A percentile compares a stretch with the other conserved stretches of the same genome.
phyloP scores from a whole-genome alignment of 73 alveolate genomes.

The Blepharisma japonicum region DNA sequence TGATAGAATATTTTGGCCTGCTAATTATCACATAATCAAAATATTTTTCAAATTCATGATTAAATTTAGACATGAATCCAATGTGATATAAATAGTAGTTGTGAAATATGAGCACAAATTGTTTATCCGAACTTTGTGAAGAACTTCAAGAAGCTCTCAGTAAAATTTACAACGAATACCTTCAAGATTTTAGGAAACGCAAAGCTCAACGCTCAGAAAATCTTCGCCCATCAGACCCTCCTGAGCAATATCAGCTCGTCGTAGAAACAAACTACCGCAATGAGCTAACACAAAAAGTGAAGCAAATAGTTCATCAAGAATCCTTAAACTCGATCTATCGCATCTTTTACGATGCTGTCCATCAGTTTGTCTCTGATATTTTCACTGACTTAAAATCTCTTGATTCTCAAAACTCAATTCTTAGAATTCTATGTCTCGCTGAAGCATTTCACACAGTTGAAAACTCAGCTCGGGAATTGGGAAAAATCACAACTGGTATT shows the following conservation, averaged over 20 bases:
- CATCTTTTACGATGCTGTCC: constrained; percentile 6
- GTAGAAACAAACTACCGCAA: neutral
- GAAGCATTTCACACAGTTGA: constrained; percentile 2
- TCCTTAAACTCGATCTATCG: neutral
- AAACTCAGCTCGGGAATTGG: constrained; percentile 12
- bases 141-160: neutral
- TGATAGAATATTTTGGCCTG: too few species aligned
- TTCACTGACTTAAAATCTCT: neutral
- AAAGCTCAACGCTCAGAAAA: neutral
- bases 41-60: too few species aligned
- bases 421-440: constrained; percentile 7
- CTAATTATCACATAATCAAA: too few species aligned
- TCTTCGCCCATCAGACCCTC: neutral
- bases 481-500: constrained; percentile 3
- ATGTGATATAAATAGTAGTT: too few species aligned
- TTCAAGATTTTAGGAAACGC: neutral
- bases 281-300: constrained; percentile 10
- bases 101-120: too few species aligned
- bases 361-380: constrained; percentile 15
- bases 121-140: neutral
- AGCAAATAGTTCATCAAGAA: neutral
- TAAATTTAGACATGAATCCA: too few species aligned
- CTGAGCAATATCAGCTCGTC: neutral
- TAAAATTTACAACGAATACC: neutral
- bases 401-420: neutral